These are phyloP conservation scores for Kitagawia praeruptora DNA, from an alignment of 129 eudicot genomes.

Conservation along the genomic window DNA sequence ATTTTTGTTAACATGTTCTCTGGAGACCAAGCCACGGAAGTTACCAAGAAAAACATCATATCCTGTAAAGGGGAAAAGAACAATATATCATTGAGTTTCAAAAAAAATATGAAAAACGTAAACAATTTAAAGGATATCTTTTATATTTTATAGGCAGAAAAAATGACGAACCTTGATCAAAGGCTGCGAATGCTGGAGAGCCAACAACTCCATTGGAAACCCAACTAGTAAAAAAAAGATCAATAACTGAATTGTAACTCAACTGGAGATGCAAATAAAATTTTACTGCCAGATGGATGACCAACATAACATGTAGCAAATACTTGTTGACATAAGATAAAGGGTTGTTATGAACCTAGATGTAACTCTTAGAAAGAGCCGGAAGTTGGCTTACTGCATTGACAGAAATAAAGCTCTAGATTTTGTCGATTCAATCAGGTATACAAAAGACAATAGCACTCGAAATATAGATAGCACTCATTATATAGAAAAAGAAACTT, in stretches of 20 bases:
- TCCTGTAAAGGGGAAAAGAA: constrained; percentile 33
- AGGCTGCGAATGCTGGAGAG: constrained; percentile 97
- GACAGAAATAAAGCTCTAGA: neutral
- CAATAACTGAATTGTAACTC: neutral
- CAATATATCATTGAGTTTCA: neutral
- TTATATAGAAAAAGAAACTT: neutral
- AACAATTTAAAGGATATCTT: neutral
- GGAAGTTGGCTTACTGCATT: neutral
- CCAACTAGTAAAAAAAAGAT: constrained; percentile 48
- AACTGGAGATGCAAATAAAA: neutral
- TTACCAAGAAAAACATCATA: constrained; percentile 93
- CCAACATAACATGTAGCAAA: neutral
- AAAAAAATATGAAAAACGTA: neutral
- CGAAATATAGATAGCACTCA: too few relatives aligned
- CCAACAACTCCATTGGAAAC: constrained; percentile 93
- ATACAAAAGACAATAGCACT: neutral
- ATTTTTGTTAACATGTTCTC: constrained; percentile 76
- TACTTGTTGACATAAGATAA: neutral
- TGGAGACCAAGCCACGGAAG: constrained; percentile 82
- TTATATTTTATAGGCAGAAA: neutral
- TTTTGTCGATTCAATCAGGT: neutral
- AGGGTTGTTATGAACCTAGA: neutral
- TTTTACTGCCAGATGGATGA: neutral
- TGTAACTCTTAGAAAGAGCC: neutral
- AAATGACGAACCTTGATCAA: constrained; percentile 65